Percentiles rank a stretch among this genome's conserved stretches.
These are phyloP conservation scores for Botrytis tulipae DNA, from an alignment of 2,329 filamentous ascomycete species.

Conservation along the genomic window DNA sequence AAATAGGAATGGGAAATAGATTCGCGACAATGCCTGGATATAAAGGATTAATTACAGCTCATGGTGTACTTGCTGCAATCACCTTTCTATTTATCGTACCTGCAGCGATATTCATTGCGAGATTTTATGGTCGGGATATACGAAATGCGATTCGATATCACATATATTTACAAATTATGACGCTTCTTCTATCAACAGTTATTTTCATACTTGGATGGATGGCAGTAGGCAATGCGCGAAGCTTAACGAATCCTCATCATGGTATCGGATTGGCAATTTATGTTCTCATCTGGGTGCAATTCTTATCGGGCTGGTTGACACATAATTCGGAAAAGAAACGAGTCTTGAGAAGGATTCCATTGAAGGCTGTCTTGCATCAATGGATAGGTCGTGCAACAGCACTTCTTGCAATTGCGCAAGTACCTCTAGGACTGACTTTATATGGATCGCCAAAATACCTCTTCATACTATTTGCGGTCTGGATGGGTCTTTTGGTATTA, in stretches of 20 bases:
- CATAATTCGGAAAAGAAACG: constrained; percentile 41
- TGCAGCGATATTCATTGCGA: constrained; percentile 67
- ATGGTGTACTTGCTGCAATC: constrained; percentile 69
- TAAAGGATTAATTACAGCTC: constrained; percentile 65
- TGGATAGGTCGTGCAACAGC: constrained; percentile 80
- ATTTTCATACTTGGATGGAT: constrained; percentile 75
- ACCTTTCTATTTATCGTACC: constrained; percentile 75
- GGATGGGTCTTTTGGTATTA: constrained; percentile 69
- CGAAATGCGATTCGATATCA: constrained; percentile 66
- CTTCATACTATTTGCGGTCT: constrained; percentile 83
- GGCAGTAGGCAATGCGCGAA: constrained; percentile 70
- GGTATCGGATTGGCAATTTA: constrained; percentile 81
- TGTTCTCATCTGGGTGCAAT: constrained; percentile 67
- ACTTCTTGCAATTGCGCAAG: constrained; percentile 79
- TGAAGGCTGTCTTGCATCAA: constrained; percentile 62
- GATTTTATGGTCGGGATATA: constrained; percentile 65
- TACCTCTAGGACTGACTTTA: constrained; percentile 83
- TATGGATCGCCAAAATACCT: constrained; percentile 85
- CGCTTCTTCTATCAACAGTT: constrained; percentile 65
- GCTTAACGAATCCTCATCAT: constrained; percentile 78
- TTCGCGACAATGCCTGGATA: constrained; percentile 70
- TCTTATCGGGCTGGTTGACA: constrained; percentile 66
- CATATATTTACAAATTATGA: constrained; percentile 70
- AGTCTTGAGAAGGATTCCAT: constrained; percentile 44
- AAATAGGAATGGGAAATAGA: constrained; percentile 72